Evolutionary conservation across 2,329 filamentous ascomycete genomes (phyloP), one percentile per base, ranked within the genome.

Genomic region (Ilyonectria mors-panacis): DNA sequence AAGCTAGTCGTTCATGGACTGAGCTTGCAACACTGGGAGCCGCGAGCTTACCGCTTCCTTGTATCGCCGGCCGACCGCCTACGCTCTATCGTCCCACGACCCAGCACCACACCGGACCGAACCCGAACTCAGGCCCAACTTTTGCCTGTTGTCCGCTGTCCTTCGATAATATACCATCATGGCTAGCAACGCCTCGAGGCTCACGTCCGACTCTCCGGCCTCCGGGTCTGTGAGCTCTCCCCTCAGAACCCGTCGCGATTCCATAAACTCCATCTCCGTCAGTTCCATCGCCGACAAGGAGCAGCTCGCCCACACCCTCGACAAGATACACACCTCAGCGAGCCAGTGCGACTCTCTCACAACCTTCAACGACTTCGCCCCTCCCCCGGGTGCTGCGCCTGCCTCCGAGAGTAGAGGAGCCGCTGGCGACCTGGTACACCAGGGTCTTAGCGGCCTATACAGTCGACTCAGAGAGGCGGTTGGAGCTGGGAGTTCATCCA

Each of bases 321-420:
- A 97, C 81, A 91, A 93, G 75, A 97, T 98, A 72, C 95, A 98
- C 80, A 94, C 86, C 57, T 91, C 93, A 6, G 94, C 95, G n/a
- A 97, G 93, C 76, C 93, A 93, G 78, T 93, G 93, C 37, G 92
- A 93, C 69, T 89, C 91, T 37, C 86, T 98, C 54, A 98, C 95
- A 2, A 97, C 94, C 9, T 98, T 98, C 82, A 97, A 97, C 81
- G 95, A 98, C 77, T 95, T 97, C 76, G 93, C 92, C 1, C 91
- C 92, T 1, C 91, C 91, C 6, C 91, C 93, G 0, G 83, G 86
- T 2, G 85, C 87, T 1, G 82, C 88, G 1, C 84, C 87, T 2
- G 81, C 84, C 15, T 81, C 85, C 26, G 94, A 97, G 74, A 89
- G 85, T 65, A 94, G 94, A 78, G 88, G 88, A 9, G 84, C 93